Percentiles rank a stretch among this genome's conserved stretches.
phyloP scores from a whole-genome alignment of 345 rosid genomes.

The Salix brachista region DNA sequence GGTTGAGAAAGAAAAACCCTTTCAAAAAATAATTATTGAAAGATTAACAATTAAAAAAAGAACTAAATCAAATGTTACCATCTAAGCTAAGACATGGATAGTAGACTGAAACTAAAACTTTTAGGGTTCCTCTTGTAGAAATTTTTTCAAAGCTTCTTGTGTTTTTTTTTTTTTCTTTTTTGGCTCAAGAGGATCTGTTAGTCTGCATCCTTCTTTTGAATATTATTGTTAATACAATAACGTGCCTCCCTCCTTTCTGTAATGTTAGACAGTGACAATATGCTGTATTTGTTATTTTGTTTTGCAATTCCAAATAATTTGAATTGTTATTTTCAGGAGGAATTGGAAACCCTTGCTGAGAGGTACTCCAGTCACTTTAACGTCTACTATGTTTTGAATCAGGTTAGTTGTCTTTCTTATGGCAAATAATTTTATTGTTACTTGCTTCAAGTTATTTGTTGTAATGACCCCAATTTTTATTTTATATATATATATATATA shows the following conservation, averaged over 20 bases:
- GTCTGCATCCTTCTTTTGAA: not conserved
- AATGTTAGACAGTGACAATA: not conserved
- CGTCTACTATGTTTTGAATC: conserved; percentile 80
- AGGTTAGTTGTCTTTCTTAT: conserved; percentile 45
- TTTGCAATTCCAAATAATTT: not conserved
- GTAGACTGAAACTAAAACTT: not conserved
- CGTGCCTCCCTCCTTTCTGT: not conserved
- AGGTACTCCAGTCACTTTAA: conserved; percentile 63
- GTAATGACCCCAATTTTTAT: no score
- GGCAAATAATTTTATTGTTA: not conserved
- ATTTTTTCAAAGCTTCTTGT: not conserved
- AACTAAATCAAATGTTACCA: no score
- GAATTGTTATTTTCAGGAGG: conserved; percentile 50
- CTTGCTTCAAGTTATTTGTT: no score
- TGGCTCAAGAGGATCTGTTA: not conserved
- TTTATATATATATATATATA: no score
- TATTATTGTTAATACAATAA: not conserved
- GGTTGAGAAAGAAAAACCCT: no score
- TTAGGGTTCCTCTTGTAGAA: not conserved
- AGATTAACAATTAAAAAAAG: not conserved
- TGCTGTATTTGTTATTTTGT: not conserved
- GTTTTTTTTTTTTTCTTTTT: not conserved
- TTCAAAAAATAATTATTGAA: not conserved
- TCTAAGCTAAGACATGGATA: not conserved
- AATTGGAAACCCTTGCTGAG: conserved; percentile 68